These are phyloP conservation scores for Tulasnella sp. DNA, from an alignment of 768 basidiomycete genomes.

Conservation along the genomic window DNA sequence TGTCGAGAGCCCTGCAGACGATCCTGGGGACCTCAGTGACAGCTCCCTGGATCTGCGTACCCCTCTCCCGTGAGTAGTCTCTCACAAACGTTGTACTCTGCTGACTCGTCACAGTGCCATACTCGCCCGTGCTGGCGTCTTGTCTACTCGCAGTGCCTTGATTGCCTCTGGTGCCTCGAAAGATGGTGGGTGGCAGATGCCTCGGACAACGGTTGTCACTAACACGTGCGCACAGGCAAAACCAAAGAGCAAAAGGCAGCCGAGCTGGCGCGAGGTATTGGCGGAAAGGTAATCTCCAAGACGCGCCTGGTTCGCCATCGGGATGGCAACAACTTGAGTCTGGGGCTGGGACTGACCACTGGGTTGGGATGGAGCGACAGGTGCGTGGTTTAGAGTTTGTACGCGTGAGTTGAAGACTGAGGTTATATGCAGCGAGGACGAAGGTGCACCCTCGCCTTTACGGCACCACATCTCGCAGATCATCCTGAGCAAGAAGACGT, in stretches of 20 bases:
- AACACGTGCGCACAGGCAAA: neutral
- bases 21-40: constrained; percentile 5
- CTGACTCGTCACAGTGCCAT: constrained; percentile 1
- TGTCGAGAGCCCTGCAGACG: too few relatives aligned
- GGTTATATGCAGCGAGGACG: constrained; percentile 9
- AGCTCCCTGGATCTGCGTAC: constrained; percentile 18
- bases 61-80: constrained; percentile 15
- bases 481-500: constrained; percentile 13
- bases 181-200: neutral
- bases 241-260: constrained; percentile 4
- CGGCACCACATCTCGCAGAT: constrained; percentile 14
- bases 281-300: constrained; percentile 10
- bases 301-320: constrained; percentile 17
- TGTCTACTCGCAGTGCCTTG: constrained; percentile 13
- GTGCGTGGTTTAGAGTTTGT: neutral
- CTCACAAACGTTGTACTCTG: neutral
- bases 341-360: constrained; percentile 19
- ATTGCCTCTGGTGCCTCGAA: neutral
- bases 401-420: neutral
- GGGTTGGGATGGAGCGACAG: constrained; percentile 20
- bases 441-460: constrained; percentile 16
- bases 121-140: constrained; percentile 14
- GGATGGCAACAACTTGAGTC: constrained; percentile 17
- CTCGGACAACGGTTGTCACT: neutral
- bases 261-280: neutral